Conservation (phyloP, 2,329 filamentous ascomycete genomes). For the Xylariaceae sp. region DNA sequence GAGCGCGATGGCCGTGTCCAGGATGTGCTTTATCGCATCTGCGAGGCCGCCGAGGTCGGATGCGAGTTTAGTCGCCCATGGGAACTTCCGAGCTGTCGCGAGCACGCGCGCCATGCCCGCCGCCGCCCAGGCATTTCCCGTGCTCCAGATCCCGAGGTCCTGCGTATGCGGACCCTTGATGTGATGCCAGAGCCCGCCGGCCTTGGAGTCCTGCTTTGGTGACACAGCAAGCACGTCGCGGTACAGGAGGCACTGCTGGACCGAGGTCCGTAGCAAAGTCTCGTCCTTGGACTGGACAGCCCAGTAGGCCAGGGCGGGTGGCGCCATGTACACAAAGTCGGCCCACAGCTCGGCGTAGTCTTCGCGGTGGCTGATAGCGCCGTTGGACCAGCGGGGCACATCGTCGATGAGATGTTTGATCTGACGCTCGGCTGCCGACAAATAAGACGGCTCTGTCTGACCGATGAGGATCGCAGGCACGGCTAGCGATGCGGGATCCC, state of each 20-base stretch:
- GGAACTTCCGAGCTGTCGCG: constrained; percentile 35
- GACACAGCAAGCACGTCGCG: constrained; percentile 32
- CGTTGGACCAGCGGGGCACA: constrained; percentile 39
- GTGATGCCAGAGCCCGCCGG: constrained; percentile 37
- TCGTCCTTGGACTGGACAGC: constrained; percentile 35
- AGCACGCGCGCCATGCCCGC: constrained; percentile 42
- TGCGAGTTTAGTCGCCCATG: constrained; percentile 24
- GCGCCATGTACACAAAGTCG: constrained; percentile 45
- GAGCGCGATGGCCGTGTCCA: constrained; percentile 30
- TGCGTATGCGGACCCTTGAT: constrained; percentile 34
- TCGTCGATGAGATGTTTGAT: constrained; percentile 34
- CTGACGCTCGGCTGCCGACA: constrained; percentile 36
- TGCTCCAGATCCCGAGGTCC: constrained; percentile 40
- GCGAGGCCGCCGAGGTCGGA: constrained; percentile 32
- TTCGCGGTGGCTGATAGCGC: constrained; percentile 43
- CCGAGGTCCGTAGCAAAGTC: constrained; percentile 31
- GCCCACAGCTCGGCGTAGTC: constrained; percentile 41
- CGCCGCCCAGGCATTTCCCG: constrained; percentile 43
- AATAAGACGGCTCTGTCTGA: constrained; percentile 29
- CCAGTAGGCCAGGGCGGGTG: constrained; percentile 44
- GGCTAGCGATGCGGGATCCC: constrained; percentile 41
- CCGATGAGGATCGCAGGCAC: constrained; percentile 40
- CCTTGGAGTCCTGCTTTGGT: constrained; percentile 23
- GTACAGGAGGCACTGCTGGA: constrained; percentile 38
- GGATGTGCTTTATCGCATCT: constrained; percentile 25